Percentiles rank a stretch among this genome's conserved stretches.
These are phyloP conservation scores for Lactarius hengduanensis DNA, from an alignment of 768 basidiomycete species.

Conservation along the genomic window DNA sequence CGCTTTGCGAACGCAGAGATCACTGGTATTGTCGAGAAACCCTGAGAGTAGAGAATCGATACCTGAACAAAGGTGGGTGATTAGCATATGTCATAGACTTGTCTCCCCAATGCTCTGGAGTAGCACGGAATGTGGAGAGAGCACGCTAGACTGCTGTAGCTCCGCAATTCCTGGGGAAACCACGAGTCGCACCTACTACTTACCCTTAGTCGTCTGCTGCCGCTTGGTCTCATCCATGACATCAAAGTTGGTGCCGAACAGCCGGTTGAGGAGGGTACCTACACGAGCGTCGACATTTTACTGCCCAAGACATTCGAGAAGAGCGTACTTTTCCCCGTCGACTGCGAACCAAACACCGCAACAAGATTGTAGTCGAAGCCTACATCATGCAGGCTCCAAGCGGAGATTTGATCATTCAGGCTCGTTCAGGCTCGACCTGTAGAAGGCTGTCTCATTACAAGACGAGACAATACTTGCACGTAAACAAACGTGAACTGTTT, in stretches of 20 bases:
- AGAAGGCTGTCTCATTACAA: conserved; percentile 1
- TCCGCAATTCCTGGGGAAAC: neutral
- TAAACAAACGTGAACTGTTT: conserved; percentile 87
- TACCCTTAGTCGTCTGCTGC: conserved; percentile 97
- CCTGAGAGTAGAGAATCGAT: no score
- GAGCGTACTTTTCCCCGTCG: conserved; percentile 87
- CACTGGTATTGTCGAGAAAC: no score
- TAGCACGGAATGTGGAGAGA: neutral
- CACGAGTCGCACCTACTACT: conserved; percentile 22
- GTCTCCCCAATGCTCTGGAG: neutral
- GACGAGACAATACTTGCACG: conserved; percentile 12
- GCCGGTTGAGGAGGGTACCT: conserved; percentile 95
- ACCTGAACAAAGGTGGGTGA: no score
- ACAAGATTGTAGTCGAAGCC: conserved; percentile 97
- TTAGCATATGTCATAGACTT: neutral
- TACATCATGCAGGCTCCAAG: conserved; percentile 85
- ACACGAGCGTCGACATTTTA: neutral
- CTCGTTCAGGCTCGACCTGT: conserved; percentile 63
- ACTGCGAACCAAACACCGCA: conserved; percentile 93
- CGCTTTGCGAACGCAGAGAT: no score
- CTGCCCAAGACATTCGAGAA: neutral
- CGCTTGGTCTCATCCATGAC: conserved; percentile 95
- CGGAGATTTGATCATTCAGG: conserved; percentile 68
- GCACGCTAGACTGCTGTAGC: neutral
- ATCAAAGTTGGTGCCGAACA: conserved; percentile 98